Conservation (phyloP, 192 early-diverging fungal species). For the Piromyces sp. region DNA sequence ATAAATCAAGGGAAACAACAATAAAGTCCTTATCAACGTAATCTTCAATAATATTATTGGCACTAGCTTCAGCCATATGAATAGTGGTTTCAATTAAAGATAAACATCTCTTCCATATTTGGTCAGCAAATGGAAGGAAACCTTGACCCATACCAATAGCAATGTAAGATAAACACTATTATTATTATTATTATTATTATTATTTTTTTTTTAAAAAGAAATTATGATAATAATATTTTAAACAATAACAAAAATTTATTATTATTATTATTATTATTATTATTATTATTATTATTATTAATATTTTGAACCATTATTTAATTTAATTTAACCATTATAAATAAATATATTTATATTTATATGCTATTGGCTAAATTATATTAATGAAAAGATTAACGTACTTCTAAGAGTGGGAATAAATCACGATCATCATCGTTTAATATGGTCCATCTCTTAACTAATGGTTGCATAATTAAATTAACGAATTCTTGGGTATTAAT, state of each 20-base stretch:
- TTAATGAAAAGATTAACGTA: slow-evolving; percentile 4
- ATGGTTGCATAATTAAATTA: slow-evolving; percentile 67
- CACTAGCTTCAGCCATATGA: neutral
- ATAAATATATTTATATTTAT: no score
- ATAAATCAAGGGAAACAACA: slow-evolving; percentile 86
- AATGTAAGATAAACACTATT: slow-evolving; percentile 67
- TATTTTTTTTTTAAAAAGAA: no score
- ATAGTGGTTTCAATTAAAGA: slow-evolving; percentile 70
- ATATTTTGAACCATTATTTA: no score
- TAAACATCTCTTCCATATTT: slow-evolving; percentile 79
- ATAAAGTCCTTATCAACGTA: slow-evolving; percentile 77
- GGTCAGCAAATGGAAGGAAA: slow-evolving; percentile 68
- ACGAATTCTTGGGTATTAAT: slow-evolving; percentile 69
- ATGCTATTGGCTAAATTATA: no score
- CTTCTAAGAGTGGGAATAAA: slow-evolving; percentile 87
- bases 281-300: no score
- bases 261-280: no score
- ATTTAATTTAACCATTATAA: no score
- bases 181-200: no score
- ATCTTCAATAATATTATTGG: neutral
- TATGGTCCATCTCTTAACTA: slow-evolving; percentile 69
- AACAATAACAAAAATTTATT: no score
- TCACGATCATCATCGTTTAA: slow-evolving; percentile 72
- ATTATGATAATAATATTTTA: no score
- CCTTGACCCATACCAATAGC: slow-evolving; percentile 68